phyloP scores from a whole-genome alignment of 768 basidiomycete genomes.

The Filobasidium floriforme region DNA sequence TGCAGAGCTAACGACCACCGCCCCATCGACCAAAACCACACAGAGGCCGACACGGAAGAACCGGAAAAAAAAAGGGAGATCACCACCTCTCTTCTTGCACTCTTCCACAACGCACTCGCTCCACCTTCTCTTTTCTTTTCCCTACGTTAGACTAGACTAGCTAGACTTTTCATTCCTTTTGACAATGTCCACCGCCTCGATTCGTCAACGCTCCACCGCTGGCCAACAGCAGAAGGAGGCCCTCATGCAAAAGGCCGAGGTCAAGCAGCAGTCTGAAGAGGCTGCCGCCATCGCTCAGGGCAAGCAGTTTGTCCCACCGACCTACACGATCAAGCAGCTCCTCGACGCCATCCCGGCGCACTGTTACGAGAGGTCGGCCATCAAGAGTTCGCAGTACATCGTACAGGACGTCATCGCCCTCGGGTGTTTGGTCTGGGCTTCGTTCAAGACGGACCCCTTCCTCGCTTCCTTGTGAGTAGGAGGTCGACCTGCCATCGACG shows the following conservation, averaged over 20 bases:
- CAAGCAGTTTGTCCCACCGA: conserved; percentile 56
- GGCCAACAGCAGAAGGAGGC: conserved; percentile 22
- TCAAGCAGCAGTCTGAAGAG: conserved; percentile 15
- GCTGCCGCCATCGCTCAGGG: background rate
- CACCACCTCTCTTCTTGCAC: no score
- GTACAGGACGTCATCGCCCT: conserved; percentile 70
- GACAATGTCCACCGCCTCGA: conserved; percentile 19
- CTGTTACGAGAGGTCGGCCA: conserved; percentile 82
- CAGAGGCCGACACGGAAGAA: no score
- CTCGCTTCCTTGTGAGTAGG: conserved; percentile 41
- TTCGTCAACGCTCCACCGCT: conserved; percentile 21
- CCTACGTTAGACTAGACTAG: background rate
- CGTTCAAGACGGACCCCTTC: conserved; percentile 59
- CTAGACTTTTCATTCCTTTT: background rate
- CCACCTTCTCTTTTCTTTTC: background rate
- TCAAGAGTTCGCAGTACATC: conserved; percentile 69
- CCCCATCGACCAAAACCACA: no score
- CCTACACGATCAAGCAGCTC: conserved; percentile 79
- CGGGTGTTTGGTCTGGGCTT: conserved; percentile 59
- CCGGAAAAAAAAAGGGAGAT: no score
- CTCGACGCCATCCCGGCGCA: conserved; percentile 74
- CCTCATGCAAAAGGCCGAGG: conserved; percentile 15
- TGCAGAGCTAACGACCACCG: no score
- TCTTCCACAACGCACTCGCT: no score
- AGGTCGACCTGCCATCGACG: background rate